phyloP scores from a whole-genome alignment of 73 alveolate genomes.

The Paramecium tetraurelia region DNA sequence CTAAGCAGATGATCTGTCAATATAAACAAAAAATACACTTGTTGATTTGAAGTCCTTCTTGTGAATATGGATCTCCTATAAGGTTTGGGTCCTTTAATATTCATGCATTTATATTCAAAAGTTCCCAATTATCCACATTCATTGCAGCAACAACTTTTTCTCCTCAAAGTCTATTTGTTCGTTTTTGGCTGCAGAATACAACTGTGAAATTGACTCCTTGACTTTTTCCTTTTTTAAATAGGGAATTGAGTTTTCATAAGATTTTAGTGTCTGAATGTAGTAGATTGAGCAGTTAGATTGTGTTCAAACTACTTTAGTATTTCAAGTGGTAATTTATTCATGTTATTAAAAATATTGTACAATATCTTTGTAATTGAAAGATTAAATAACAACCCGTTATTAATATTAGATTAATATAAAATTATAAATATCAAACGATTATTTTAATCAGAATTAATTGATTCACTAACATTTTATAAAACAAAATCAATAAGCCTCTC shows the following conservation, averaged over 20 bases:
- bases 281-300: background rate
- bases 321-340: background rate
- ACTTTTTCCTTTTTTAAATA: background rate
- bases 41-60: background rate
- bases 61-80: background rate
- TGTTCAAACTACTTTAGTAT: background rate
- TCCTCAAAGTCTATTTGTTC: background rate
- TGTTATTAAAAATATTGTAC: too few species aligned
- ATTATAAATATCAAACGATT: too few species aligned
- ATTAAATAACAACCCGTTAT: too few species aligned
- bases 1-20: background rate
- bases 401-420: too few species aligned
- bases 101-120: background rate
- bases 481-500: background rate
- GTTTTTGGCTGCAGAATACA: background rate
- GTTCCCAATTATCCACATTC: background rate
- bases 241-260: background rate
- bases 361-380: background rate
- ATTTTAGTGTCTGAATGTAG: background rate
- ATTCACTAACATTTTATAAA: background rate
- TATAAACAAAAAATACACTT: background rate
- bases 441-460: background rate
- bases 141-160: background rate
- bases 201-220: background rate
- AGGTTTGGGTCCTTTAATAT: background rate